Evolutionary conservation across 1,284 basidiomycete genomes (phyloP).

Genomic region (Neotropicomus parvogracilis): DNA sequence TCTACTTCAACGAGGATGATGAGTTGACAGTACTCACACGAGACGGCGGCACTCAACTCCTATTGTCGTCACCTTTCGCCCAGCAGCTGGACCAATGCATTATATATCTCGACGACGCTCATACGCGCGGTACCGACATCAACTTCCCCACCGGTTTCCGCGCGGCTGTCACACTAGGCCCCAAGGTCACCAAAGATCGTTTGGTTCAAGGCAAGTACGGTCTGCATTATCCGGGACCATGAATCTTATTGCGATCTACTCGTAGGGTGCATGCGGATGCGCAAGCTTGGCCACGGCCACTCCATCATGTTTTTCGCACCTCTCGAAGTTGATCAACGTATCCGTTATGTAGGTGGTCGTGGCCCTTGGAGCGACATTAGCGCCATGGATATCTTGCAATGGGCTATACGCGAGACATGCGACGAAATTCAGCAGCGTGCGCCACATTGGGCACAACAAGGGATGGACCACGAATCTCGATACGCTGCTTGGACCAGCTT

Average conservation of each 20-base stretch:
- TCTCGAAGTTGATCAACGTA: constrained; percentile 41
- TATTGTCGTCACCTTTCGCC: constrained; percentile 43
- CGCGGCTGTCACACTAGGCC: constrained; percentile 38
- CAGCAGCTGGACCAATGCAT: constrained; percentile 44
- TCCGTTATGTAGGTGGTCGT: constrained; percentile 31
- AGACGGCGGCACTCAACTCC: constrained; percentile 38
- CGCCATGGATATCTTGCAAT: constrained; percentile 40
- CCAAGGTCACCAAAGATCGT: constrained; percentile 52
- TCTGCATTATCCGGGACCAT: background rate
- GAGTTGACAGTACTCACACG: constrained; percentile 41
- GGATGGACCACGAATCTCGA: constrained; percentile 38
- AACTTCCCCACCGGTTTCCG: constrained; percentile 5
- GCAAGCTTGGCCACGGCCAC: constrained; percentile 48
- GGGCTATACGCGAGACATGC: constrained; percentile 47
- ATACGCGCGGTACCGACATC: constrained; percentile 35
- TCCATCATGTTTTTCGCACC: constrained; percentile 51
- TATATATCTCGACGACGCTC: constrained; percentile 56
- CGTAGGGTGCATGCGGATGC: constrained; percentile 50
- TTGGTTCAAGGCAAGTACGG: constrained; percentile 45
- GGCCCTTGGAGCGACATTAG: constrained; percentile 8
- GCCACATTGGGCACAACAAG: constrained; percentile 49
- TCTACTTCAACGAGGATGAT: constrained; percentile 49
- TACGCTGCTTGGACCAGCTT: constrained; percentile 32
- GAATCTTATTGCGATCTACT: background rate
- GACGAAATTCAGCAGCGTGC: constrained; percentile 38